Conservation (phyloP, 2,329 filamentous ascomycete species). For the Colletotrichum ledebouriae region DNA sequence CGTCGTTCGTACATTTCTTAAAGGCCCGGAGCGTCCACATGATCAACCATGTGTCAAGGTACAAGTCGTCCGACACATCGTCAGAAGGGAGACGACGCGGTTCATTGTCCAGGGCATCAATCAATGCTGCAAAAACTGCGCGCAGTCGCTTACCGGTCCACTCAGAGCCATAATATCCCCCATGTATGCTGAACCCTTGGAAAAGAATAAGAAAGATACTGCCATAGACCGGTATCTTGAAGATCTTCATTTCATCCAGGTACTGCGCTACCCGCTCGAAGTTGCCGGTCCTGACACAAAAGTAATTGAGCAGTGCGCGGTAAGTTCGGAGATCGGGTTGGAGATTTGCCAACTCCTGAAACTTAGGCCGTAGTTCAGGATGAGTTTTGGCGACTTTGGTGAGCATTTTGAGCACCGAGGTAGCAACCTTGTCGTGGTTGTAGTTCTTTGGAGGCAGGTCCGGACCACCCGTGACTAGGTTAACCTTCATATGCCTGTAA, state of each 20-base stretch:
- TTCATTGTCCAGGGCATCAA: conserved; percentile 64
- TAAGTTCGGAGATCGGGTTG: conserved; percentile 85
- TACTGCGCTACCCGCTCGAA: conserved; percentile 78
- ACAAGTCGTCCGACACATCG: conserved; percentile 56
- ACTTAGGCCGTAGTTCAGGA: conserved; percentile 64
- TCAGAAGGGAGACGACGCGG: background rate
- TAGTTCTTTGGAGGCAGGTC: conserved; percentile 61
- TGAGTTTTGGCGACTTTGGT: conserved; percentile 66
- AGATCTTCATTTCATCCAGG: conserved; percentile 83
- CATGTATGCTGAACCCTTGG: conserved; percentile 83
- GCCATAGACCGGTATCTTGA: conserved; percentile 77
- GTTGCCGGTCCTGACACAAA: conserved; percentile 77
- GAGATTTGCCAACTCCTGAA: conserved; percentile 75
- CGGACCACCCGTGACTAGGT: conserved; percentile 58
- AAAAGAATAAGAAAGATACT: conserved; percentile 85
- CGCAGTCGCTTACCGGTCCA: conserved; percentile 81
- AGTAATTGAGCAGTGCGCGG: conserved; percentile 82
- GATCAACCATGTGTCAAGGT: conserved; percentile 72
- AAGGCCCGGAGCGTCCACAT: conserved; percentile 75
- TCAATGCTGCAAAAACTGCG: conserved; percentile 75
- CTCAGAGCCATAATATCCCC: conserved; percentile 70
- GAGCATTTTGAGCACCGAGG: conserved; percentile 70
- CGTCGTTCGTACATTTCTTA: conserved; percentile 66
- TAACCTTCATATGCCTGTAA: conserved; percentile 84
- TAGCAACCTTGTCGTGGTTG: conserved; percentile 61